Percentiles rank a stretch among this genome's conserved stretches.
phyloP scores from a whole-genome alignment of 305 asterid species.

The Fraxinus ornus region DNA sequence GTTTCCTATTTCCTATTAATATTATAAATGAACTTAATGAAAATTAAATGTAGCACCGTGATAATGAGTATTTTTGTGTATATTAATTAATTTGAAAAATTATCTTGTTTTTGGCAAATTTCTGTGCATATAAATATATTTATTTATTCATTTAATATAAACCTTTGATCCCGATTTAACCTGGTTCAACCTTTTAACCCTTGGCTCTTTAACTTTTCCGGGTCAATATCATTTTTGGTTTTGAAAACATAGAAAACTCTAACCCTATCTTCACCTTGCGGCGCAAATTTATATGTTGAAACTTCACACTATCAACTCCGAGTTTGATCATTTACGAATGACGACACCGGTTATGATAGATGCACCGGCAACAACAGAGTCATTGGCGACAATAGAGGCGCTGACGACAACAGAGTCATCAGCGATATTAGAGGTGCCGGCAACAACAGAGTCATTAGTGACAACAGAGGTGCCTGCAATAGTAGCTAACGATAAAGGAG shows the following conservation, averaged over 20 bases:
- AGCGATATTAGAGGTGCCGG: neutral
- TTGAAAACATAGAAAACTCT: neutral
- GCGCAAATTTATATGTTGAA: neutral
- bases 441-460: neutral
- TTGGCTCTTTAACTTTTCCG: neutral
- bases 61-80: neutral
- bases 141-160: neutral
- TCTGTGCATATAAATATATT: neutral
- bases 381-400: neutral
- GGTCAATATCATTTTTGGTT: neutral
- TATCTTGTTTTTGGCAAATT: neutral
- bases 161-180: neutral
- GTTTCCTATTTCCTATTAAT: neutral
- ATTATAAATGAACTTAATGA: neutral
- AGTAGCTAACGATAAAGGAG: neutral
- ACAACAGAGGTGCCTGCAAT: neutral
- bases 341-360: neutral
- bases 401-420: neutral
- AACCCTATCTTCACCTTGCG: neutral
- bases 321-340: neutral
- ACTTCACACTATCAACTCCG: neutral
- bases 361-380: neutral
- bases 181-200: too few species aligned
- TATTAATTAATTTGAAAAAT: neutral
- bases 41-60: neutral